Evolutionary conservation across 768 basidiomycete species (phyloP).

Genomic region (Mycena vulgaris): DNA sequence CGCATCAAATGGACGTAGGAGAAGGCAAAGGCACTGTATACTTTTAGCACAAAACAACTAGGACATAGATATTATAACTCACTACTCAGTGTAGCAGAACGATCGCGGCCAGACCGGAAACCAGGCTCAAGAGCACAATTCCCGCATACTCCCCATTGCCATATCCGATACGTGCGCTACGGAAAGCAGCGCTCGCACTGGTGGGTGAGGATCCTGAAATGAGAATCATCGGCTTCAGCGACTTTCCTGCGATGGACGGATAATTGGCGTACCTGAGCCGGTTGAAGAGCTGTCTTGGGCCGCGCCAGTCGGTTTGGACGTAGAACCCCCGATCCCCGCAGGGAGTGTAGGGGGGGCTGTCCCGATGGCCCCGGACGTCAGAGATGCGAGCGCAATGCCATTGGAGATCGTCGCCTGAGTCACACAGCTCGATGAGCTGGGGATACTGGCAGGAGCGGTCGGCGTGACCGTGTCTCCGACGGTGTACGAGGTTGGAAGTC

Average conservation of each 20-base stretch:
- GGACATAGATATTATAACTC: neutral
- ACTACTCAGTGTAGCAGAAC: conserved; percentile 23
- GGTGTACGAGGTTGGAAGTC: conserved; percentile 47
- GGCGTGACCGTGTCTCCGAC: conserved; percentile 59
- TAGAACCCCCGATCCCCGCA: neutral
- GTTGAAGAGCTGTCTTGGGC: neutral
- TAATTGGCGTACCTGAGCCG: conserved; percentile 4
- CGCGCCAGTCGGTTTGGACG: neutral
- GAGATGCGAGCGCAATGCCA: conserved; percentile 50
- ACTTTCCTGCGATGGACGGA: too few species aligned
- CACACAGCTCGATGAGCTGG: conserved; percentile 58
- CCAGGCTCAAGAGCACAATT: conserved; percentile 22
- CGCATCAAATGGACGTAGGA: too few species aligned
- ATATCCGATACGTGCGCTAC: conserved; percentile 5
- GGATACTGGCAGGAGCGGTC: conserved; percentile 50
- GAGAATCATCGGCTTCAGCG: too few species aligned
- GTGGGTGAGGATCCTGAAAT: conserved; percentile 4
- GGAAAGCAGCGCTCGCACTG: neutral
- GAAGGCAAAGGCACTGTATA: too few species aligned
- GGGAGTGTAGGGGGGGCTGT: neutral
- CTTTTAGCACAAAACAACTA: too few species aligned
- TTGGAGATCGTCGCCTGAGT: conserved; percentile 56
- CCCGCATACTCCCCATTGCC: conserved; percentile 21
- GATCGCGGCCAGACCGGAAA: conserved; percentile 31
- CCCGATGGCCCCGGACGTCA: conserved; percentile 20